A percentile compares a stretch with the other conserved stretches of the same genome.
These are phyloP conservation scores for Calonectria crousiana DNA, from an alignment of 2,329 filamentous ascomycete species.

Conservation along the genomic window DNA sequence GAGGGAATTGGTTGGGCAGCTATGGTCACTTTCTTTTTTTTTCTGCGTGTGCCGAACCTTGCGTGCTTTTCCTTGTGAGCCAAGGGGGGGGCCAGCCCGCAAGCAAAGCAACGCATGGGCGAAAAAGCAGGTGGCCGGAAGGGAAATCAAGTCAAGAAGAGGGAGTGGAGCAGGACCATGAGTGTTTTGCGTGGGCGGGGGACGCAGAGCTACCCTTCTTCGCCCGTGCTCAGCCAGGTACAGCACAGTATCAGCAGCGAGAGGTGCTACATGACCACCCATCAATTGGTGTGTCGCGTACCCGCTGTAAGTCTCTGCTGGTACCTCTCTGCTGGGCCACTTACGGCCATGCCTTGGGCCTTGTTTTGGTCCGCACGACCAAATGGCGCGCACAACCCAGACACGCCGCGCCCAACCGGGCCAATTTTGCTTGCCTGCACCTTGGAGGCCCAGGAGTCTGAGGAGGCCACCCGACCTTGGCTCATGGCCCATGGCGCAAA, in stretches of 20 bases:
- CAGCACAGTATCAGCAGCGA: slow-evolving; percentile 53
- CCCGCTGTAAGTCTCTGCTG: slow-evolving; percentile 51
- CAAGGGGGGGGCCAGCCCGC: slow-evolving; percentile 16
- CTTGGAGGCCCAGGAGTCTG: slow-evolving; percentile 20
- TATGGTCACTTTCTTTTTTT: slow-evolving; percentile 17
- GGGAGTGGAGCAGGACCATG: slow-evolving; percentile 43
- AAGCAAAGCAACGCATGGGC: slow-evolving; percentile 16
- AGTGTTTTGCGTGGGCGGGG: slow-evolving; percentile 43
- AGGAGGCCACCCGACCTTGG: slow-evolving; percentile 23
- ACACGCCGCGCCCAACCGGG: slow-evolving; percentile 42
- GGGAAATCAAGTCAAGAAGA: slow-evolving; percentile 40
- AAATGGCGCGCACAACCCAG: slow-evolving; percentile 42
- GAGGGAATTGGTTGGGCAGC: slow-evolving; percentile 37
- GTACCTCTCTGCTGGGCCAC: slow-evolving; percentile 46
- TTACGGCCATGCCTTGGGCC: slow-evolving; percentile 41
- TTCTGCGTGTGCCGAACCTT: slow-evolving; percentile 23
- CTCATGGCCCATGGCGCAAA: slow-evolving; percentile 27
- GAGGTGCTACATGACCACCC: slow-evolving; percentile 49
- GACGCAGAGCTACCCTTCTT: slow-evolving; percentile 47
- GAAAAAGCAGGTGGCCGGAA: slow-evolving; percentile 36
- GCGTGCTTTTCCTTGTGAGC: slow-evolving; percentile 22
- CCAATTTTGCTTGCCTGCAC: slow-evolving; percentile 38
- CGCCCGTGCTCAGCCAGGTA: slow-evolving; percentile 44
- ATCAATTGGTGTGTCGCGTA: slow-evolving; percentile 52
- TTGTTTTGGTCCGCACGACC: slow-evolving; percentile 44